A percentile compares a stretch with the other conserved stretches of the same genome.
phyloP scores from a whole-genome alignment of 176 grass and related monocot species.

The Avena sativa region DNA sequence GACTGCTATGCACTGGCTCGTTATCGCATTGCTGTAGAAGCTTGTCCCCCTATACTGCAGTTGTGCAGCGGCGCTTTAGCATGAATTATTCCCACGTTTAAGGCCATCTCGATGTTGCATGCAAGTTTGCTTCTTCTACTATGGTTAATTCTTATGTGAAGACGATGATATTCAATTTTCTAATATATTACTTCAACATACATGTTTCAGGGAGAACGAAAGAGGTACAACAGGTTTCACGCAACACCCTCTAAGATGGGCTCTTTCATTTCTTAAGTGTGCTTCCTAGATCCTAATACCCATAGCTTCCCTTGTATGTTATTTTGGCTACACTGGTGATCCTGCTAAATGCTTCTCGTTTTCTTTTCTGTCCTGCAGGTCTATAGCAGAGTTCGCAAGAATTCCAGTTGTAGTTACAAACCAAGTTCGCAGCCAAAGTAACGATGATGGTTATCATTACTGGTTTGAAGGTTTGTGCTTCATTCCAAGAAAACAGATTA shows the following conservation, averaged over 20 bases:
- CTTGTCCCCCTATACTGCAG: not conserved
- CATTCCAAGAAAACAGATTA: conserved; percentile 1
- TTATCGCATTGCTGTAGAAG: not conserved
- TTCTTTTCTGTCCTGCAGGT: conserved; percentile 51
- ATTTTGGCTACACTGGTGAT: conserved; percentile 12
- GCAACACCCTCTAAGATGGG: conserved; percentile 72
- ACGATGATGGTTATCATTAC: conserved; percentile 72
- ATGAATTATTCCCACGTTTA: not conserved
- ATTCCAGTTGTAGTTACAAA: conserved; percentile 95
- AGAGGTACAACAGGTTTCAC: conserved; percentile 49
- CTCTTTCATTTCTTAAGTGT: conserved; percentile 98
- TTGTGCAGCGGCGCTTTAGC: conserved; percentile 7
- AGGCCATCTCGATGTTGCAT: not conserved
- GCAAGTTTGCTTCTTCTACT: conserved; percentile 9
- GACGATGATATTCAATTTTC: not conserved
- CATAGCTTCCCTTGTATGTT: conserved; percentile 9
- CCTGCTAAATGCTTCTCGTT: conserved; percentile 38
- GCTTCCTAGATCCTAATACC: conserved; percentile 32
- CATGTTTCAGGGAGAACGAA: conserved; percentile 69
- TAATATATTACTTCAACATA: conserved; percentile 27
- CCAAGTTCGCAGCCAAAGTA: conserved; percentile 92
- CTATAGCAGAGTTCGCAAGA: conserved; percentile 84
- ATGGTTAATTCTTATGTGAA: conserved; percentile 11
- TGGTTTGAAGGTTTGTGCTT: conserved; percentile 79
- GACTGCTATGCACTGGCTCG: not conserved